Base-by-base conservation (phyloP, 177 flowering plant genomes). In the Vitis hybrid region DNA sequence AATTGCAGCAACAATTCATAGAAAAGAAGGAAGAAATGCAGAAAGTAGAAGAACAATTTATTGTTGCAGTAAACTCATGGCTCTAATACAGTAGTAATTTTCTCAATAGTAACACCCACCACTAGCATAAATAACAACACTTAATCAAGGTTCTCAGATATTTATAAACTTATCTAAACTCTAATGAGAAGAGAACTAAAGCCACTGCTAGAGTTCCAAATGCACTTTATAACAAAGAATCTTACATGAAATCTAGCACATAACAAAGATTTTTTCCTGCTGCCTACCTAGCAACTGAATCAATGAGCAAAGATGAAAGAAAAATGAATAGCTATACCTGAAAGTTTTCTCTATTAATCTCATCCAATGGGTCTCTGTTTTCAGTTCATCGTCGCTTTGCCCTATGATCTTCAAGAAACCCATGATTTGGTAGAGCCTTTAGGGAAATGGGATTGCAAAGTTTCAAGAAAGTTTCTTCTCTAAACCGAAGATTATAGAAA, bases 301-400 rank as follows among this genome's bases (percentile, higher is more conserved):
- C 35, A 72, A 64, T 72, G 12, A 70, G 66, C 32, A 12, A 61
- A 57, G 16, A 66, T 55, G 58, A 15, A 69, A 69, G 40, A 69
- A 51, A 75, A 68, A 68, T 64, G 58, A 64, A 59, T 21, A 70
- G 50, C 51, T 66, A 62, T 69, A 70, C 55, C 74, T 62, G 40
- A 60, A 52, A 21, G 62, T 50, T 70, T 67, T 60, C 21, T 69
- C 71, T 30, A 72, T 48, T 64, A 69, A 52, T 57, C 56, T 65
- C 40, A 56, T 64, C 32, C 57, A 55, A 60, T 51, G 32, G 52
- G 48, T 35, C 60, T 35, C 48, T 52, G 32, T 60, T 27, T 64
- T 66, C 61, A 24, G 46, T 56, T 70, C 64, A 49, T 67, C 60
- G 1, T 30, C 6, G 15, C 27, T 24, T 24, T 52, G 15, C 32